phyloP scores from a whole-genome alignment of 768 basidiomycete genomes.

The Lyophyllum shimeji region DNA sequence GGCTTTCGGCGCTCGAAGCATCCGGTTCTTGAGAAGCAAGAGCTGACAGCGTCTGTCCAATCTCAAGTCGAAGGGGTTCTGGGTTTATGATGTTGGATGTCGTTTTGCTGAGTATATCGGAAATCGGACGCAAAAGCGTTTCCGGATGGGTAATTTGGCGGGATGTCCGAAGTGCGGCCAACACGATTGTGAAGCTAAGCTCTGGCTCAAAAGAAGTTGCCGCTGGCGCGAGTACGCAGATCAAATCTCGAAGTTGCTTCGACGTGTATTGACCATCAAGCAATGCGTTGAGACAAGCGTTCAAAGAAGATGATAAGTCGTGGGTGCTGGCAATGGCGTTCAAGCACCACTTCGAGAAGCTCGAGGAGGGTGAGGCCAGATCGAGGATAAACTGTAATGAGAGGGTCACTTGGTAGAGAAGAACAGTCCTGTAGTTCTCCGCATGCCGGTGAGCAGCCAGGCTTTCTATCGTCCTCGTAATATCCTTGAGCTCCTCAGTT shows the following conservation, averaged over 20 bases:
- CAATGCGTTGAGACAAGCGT: constrained; percentile 42
- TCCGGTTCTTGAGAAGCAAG: constrained; percentile 32
- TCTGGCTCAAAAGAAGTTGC: constrained; percentile 27
- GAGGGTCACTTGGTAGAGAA: constrained; percentile 49
- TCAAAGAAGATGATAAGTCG: constrained; percentile 43
- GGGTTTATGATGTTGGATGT: constrained; percentile 20
- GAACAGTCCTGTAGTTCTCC: constrained; percentile 35
- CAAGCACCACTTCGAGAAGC: constrained; percentile 42
- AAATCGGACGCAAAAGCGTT: constrained; percentile 19
- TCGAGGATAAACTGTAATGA: constrained; percentile 50
- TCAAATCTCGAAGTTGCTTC: constrained; percentile 41
- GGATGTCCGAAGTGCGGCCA: constrained; percentile 30
- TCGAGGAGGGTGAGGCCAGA: constrained; percentile 39
- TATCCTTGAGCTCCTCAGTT: constrained; percentile 57
- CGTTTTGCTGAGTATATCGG: constrained; percentile 24
- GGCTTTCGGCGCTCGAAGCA: constrained; percentile 33
- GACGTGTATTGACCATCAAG: constrained; percentile 50
- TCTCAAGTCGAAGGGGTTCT: constrained; percentile 31
- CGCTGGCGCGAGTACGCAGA: constrained; percentile 24
- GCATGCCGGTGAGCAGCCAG: constrained; percentile 28
- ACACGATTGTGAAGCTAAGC: constrained; percentile 29
- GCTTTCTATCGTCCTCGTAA: constrained; percentile 37
- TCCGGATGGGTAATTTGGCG: constrained; percentile 15
- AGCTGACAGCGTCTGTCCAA: constrained; percentile 32
- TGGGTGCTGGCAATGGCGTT: constrained; percentile 38